These are phyloP conservation scores for Agrocybe praecox DNA, from an alignment of 768 basidiomycete genomes.

Conservation along the genomic window DNA sequence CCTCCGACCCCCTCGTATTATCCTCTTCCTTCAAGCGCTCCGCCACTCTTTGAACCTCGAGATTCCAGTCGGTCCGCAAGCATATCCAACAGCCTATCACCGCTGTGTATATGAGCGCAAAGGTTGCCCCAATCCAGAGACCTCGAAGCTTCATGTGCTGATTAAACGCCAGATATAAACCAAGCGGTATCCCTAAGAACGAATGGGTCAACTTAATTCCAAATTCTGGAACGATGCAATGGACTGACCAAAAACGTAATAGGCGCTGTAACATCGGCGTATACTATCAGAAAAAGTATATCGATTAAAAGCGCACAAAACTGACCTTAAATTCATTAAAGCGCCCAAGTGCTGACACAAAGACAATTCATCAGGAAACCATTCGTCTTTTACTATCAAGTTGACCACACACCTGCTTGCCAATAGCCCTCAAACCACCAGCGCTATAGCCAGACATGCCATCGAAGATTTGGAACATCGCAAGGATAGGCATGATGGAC, in stretches of 20 bases:
- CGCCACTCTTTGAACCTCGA: conserved; percentile 65
- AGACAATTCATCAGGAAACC: neutral
- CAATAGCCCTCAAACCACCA: conserved; percentile 83
- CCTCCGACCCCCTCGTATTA: conserved; percentile 19
- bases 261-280: conserved; percentile 46
- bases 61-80: conserved; percentile 66
- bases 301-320: neutral
- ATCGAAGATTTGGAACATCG: conserved; percentile 87
- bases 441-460: conserved; percentile 65
- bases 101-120: conserved; percentile 61
- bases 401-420: conserved; percentile 61
- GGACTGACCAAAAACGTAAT: conserved; percentile 67
- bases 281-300: neutral
- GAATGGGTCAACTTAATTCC: conserved; percentile 9
- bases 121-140: conserved; percentile 83
- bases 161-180: conserved; percentile 73
- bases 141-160: conserved; percentile 63
- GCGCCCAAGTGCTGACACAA: conserved; percentile 68
- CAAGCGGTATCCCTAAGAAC: conserved; percentile 77
- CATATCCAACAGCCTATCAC: conserved; percentile 55
- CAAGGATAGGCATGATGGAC: conserved; percentile 72
- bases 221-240: neutral
- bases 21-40: conserved; percentile 53
- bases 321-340: conserved; percentile 72
- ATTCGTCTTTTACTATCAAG: neutral